Conservation (phyloP, 2,329 filamentous ascomycete genomes). For the Graphilbum fragrans region DNA sequence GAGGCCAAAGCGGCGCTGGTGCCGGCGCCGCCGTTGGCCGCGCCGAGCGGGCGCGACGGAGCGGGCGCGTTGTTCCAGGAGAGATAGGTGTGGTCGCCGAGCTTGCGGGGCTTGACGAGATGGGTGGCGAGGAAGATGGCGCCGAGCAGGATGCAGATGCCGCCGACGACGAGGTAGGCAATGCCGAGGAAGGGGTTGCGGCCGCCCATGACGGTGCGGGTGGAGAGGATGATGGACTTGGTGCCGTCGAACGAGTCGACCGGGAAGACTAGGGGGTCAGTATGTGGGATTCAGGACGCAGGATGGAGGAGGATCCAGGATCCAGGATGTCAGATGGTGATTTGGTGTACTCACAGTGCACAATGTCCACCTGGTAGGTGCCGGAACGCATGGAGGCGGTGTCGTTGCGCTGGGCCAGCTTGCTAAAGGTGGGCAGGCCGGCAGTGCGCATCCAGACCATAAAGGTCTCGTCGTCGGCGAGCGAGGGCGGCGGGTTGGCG, state of each 20-base stretch:
- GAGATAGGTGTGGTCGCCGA: constrained; percentile 94
- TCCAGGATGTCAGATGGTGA: too few relatives aligned
- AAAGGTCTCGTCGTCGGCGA: constrained; percentile 70
- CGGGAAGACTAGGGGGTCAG: constrained; percentile 54
- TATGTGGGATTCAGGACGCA: too few relatives aligned
- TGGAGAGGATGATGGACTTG: constrained; percentile 83
- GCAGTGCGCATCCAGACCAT: constrained; percentile 99
- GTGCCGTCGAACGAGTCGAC: constrained; percentile 70
- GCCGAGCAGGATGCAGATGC: constrained; percentile 82
- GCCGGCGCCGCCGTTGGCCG: constrained; percentile 11
- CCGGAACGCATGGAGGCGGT: constrained; percentile 53
- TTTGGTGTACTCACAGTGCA: constrained; percentile 55
- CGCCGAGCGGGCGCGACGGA: constrained; percentile 26
- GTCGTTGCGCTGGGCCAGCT: constrained; percentile 79
- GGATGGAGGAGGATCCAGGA: too few relatives aligned
- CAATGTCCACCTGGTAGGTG: constrained; percentile 64
- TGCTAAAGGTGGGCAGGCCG: constrained; percentile 87
- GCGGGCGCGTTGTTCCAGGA: constrained; percentile 69
- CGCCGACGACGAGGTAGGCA: constrained; percentile 87
- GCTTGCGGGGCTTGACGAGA: constrained; percentile 85
- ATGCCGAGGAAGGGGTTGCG: constrained; percentile 94
- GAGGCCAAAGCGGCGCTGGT: constrained; percentile 32
- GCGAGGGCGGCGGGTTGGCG: constrained; percentile 53
- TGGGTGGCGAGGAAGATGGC: constrained; percentile 82
- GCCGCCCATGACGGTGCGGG: constrained; percentile 84